Evolutionary conservation across 768 basidiomycete species (phyloP), one percentile per base, ranked within the genome.

Genomic region (Cubamyces lactineus): DNA sequence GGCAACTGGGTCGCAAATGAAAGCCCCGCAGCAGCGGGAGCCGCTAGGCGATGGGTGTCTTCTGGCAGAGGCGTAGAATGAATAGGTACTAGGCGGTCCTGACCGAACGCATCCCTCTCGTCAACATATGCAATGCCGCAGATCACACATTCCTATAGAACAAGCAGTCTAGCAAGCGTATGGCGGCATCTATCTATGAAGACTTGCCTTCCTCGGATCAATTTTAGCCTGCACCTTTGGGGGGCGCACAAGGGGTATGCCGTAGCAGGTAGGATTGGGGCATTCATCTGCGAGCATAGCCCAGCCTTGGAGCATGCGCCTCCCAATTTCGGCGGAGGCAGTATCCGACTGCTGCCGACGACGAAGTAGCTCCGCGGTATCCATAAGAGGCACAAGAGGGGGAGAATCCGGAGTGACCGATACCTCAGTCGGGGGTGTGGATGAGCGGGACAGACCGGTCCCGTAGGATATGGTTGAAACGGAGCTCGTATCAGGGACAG

Each of bases 241-340:
- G 41, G 88, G 88, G 52, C 92, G 79, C 61, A 94, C 88, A 15
- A 95, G 84, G n/a, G 93, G 94, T 6, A 94, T 79, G 13, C 92
- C 92, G 73, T 85, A 88, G 70, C 94, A 95, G 23, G 75, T 71
- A 4, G 71, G 66, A 67, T 84, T 88, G 0, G 85, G 84, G 69
- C 94, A 95, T 75, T 93, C 91, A 40, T 94, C 91, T 23, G 82
- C 91, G n/a, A 95, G 79, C 89, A 95, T 91, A 0, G 93, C 86
- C 91, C 91, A 95, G 42, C 90, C 93, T 68, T 85, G 86, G 48
- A 95, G 75, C 61, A 95, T 78, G 24, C 86, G 82, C 64, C 84
- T 87, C 46, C 90, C 94, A 30, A 95, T 91, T 69, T 89, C 89
- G 53, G 86, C 75, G 2, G 92, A 91, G 16, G 94, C 93, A 42